phyloP scores from a whole-genome alignment of 2,329 filamentous ascomycete genomes.

The Nemania abortiva region DNA sequence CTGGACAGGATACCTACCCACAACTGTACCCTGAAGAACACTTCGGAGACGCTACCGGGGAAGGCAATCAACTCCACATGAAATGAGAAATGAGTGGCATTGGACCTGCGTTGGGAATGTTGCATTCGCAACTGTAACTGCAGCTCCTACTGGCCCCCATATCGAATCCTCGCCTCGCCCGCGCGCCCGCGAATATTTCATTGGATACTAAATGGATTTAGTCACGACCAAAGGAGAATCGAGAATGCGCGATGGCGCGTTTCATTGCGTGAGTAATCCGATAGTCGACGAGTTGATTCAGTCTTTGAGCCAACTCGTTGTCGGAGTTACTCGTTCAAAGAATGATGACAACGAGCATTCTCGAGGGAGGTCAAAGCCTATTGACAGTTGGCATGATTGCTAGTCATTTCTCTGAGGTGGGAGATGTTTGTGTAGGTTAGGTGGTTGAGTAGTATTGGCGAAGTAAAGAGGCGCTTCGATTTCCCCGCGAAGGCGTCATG shows the following conservation, averaged over 20 bases:
- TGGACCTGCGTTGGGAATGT: conserved; percentile 46
- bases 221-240: conserved; percentile 14
- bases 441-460: neutral
- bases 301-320: conserved; percentile 17
- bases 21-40: conserved; percentile 5
- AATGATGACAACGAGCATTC: neutral
- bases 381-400: neutral
- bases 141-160: conserved; percentile 39
- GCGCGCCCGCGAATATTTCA: conserved; percentile 2
- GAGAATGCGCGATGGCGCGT: conserved; percentile 28
- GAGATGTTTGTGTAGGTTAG: neutral
- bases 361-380: neutral
- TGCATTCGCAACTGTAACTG: conserved; percentile 42
- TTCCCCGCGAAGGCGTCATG: conserved; percentile 2
- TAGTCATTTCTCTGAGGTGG: neutral
- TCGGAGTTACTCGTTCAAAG: conserved; percentile 20
- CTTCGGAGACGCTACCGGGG: conserved; percentile 21
- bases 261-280: conserved; percentile 19
- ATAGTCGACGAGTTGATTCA: conserved; percentile 7
- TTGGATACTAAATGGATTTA: conserved; percentile 14
- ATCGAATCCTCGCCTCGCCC: conserved; percentile 25
- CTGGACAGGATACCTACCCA: neutral
- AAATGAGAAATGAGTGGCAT: conserved; percentile 36
- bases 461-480: neutral
- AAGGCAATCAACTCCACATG: conserved; percentile 10